These are phyloP conservation scores for Aspergillus saccharolyticus DNA, from an alignment of 495 filamentous ascomycete species.

Conservation along the genomic window DNA sequence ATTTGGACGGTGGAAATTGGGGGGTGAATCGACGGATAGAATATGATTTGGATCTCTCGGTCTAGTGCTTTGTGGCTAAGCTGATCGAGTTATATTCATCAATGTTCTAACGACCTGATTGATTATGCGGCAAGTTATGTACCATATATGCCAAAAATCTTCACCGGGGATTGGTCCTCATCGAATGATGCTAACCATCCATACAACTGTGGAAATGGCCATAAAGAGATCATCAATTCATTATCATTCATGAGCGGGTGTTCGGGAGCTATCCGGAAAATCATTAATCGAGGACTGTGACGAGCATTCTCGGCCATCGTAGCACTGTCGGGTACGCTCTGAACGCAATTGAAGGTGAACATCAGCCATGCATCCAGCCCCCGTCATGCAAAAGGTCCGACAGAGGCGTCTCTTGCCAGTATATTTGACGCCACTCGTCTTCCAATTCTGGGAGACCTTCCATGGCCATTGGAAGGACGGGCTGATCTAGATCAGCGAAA, in stretches of 20 bases:
- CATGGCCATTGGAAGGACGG: constrained; percentile 34
- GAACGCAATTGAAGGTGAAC: not conserved
- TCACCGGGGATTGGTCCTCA: not conserved
- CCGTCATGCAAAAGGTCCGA: constrained; percentile 42
- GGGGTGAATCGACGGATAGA: constrained; percentile 9
- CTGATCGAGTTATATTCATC: not conserved
- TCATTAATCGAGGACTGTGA: no score
- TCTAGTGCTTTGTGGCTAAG: not conserved
- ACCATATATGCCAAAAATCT: not conserved
- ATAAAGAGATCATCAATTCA: not conserved
- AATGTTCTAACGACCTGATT: no score
- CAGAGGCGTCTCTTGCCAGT: constrained; percentile 45
- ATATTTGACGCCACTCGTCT: constrained; percentile 47
- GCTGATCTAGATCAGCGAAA: constrained; percentile 38
- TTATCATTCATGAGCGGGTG: not conserved
- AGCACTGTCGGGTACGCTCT: no score
- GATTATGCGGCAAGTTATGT: not conserved
- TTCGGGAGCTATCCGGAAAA: no score
- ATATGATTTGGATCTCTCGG: constrained; percentile 2
- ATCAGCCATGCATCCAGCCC: constrained; percentile 32
- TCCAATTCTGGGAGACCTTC: constrained; percentile 41
- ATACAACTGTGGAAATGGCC: not conserved
- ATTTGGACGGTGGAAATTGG: not conserved
- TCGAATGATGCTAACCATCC: not conserved
- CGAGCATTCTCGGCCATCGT: no score